Evolutionary conservation across 805 yeast species (phyloP).

Genomic region (Ogataea trehalophila): DNA sequence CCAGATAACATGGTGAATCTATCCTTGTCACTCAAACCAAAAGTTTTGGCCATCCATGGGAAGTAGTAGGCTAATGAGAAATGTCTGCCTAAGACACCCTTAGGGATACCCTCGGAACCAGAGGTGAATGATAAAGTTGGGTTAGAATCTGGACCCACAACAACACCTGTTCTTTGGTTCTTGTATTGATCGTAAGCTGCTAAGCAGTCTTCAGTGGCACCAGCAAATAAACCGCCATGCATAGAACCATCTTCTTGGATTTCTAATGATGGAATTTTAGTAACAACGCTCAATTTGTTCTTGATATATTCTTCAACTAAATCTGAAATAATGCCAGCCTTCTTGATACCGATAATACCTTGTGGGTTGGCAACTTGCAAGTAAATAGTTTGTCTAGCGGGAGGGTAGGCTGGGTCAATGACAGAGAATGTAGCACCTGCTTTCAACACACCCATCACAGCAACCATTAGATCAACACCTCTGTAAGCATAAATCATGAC

Average conservation of each 20-base stretch:
- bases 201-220: constrained; percentile 44
- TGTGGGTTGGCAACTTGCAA: constrained; percentile 89
- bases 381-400: constrained; percentile 93
- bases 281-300: constrained; percentile 64
- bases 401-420: constrained; percentile 98
- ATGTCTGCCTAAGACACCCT: constrained; percentile 98
- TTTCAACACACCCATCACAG: constrained; percentile 95
- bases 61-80: constrained; percentile 94
- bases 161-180: constrained; percentile 70
- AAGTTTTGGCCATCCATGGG: constrained; percentile 96
- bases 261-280: constrained; percentile 73
- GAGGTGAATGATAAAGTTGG: constrained; percentile 96
- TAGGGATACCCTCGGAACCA: constrained; percentile 97
- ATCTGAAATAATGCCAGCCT: constrained; percentile 80
- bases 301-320: constrained; percentile 74
- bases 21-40: constrained; percentile 72
- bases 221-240: constrained; percentile 48
- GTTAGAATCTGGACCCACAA: constrained; percentile 96
- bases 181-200: constrained; percentile 40
- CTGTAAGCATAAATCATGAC: constrained; percentile 98
- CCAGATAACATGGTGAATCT: constrained; percentile 97
- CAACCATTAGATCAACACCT: constrained; percentile 94
- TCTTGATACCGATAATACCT: constrained; percentile 83
- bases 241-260: constrained; percentile 71
- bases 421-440: constrained; percentile 99